Percentiles rank a stretch among this genome's conserved stretches.
Evolutionary conservation across 2,329 filamentous ascomycete species (phyloP).

Genomic region (Colletotrichum godetiae): DNA sequence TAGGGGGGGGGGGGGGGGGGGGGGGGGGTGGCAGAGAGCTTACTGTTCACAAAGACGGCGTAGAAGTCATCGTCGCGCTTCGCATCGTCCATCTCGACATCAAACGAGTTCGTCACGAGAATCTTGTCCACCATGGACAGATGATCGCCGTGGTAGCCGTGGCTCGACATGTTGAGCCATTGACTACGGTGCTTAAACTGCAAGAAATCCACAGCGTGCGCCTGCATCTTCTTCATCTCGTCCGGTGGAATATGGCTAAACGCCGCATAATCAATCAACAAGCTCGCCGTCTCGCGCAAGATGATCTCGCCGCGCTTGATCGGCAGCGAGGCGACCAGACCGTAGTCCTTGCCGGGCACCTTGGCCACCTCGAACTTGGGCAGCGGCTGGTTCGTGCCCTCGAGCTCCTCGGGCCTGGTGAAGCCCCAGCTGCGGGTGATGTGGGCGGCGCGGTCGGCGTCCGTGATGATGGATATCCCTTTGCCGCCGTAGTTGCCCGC

Average conservation of each 20-base stretch:
- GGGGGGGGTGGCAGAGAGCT: too few species aligned
- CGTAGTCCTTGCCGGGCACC: constrained; percentile 58
- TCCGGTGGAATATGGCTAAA: constrained; percentile 44
- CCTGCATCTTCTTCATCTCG: constrained; percentile 46
- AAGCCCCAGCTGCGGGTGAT: constrained; percentile 45
- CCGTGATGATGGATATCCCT: constrained; percentile 53
- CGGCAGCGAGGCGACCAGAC: constrained; percentile 47
- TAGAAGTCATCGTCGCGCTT: constrained; percentile 47
- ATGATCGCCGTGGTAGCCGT: constrained; percentile 42
- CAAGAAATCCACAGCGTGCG: constrained; percentile 44
- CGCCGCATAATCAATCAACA: constrained; percentile 52
- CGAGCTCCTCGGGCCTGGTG: constrained; percentile 38
- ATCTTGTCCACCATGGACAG: constrained; percentile 48
- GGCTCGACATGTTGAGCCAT: constrained; percentile 51
- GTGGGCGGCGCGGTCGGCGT: constrained; percentile 44
- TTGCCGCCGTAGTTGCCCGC: constrained; percentile 48
- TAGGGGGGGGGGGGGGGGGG: too few species aligned
- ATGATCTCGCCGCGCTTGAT: constrained; percentile 51
- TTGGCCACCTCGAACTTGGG: constrained; percentile 47
- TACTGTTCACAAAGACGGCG: constrained; percentile 52
- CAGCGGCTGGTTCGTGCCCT: constrained; percentile 39
- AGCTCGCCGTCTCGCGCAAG: constrained; percentile 50
- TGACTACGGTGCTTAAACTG: constrained; percentile 43
- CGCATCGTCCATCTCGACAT: constrained; percentile 47
- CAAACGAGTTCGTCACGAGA: constrained; percentile 51